These are phyloP conservation scores for Polytrichum formosum DNA, from an alignment of 225 moss, liverwort and hornwort species.

Conservation along the genomic window DNA sequence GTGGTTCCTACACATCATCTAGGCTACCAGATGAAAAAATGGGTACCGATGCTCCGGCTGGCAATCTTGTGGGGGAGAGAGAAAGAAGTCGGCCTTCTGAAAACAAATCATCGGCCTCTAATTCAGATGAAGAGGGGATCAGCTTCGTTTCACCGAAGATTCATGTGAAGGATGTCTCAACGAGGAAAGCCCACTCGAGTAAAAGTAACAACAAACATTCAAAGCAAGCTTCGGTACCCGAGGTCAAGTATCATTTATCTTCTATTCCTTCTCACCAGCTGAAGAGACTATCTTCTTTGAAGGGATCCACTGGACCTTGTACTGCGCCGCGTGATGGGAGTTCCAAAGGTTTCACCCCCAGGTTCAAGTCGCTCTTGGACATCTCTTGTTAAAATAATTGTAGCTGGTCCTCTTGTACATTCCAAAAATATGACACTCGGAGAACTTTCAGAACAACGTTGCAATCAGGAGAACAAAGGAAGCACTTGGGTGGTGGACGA, in stretches of 20 bases:
- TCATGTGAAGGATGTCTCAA: constrained; percentile 1
- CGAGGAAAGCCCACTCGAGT: constrained; percentile 4
- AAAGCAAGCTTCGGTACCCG: constrained; percentile 9
- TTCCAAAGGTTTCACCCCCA: constrained; percentile 30
- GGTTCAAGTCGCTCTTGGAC: constrained; percentile 46
- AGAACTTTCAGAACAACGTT: not conserved
- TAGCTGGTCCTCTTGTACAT: not conserved
- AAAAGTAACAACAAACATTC: constrained; percentile 5
- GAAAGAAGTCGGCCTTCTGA: not conserved
- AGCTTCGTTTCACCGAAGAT: constrained; percentile 3
- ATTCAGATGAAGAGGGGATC: constrained; percentile 6
- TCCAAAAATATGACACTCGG: not conserved
- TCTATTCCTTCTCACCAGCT: constrained; percentile 12
- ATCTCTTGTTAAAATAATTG: constrained; percentile 24
- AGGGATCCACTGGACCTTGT: constrained; percentile 8
- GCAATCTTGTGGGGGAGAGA: not conserved
- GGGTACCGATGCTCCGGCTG: not conserved
- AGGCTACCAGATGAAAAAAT: constrained; percentile 4
- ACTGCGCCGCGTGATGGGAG: constrained; percentile 11
- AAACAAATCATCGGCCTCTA: not conserved
- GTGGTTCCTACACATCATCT: constrained; percentile 3
- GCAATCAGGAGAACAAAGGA: not conserved
- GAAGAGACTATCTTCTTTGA: constrained; percentile 21
- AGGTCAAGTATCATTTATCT: constrained; percentile 6
- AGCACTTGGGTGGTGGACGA: not conserved